Base-by-base conservation (phyloP, 2,329 filamentous ascomycete species). In the Clonostachys solani region DNA sequence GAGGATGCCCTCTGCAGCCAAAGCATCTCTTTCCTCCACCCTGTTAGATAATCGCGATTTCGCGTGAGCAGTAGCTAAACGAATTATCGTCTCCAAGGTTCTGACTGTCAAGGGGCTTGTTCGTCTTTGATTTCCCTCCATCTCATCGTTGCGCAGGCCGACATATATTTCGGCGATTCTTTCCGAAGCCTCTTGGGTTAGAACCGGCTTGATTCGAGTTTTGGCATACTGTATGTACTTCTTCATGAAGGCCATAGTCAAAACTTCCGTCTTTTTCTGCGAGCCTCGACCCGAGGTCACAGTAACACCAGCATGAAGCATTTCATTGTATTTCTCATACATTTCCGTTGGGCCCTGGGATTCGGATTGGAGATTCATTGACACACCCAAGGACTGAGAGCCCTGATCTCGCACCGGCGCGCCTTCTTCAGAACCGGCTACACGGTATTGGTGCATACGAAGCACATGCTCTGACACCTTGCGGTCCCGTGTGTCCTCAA, bases 221-320 rank as follows among this genome's bases (percentile, higher is more conserved):
- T 99, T 99, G 54, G 94, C 91, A 66, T 99, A 99, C 63, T 99
- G 94, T 42, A 99, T 95, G 67, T 96, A 99, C 71, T 99, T 99
- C 74, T 99, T 99, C 75, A 99, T 91, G 69, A 99, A 99, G 0
- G 92, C 89, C 50, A 99, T 96, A 69, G 89, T 95, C 46, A 99
- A 75, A 13, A 99, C 89, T 64, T 96, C 91, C 6, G 88, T 82
- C 54, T 87, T 86, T 65, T 88, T 87, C 56, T 82, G 83, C 23
- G 85, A 72, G 12, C 89, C 88, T 37, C 89, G 81, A 10, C 87
- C 87, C 12, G 84, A 77, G 5, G 85, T 89, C 15, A 89, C 69
- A 7, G 84, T 89, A 42, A 96, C 89, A 50, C 94, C 94, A 10
- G 91, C 88, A 62, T 99, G 94, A 40, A 99, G 80, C 89, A 97